phyloP scores from a whole-genome alignment of 129 eudicot genomes.

The Pseudognaphalium luteoalbum region DNA sequence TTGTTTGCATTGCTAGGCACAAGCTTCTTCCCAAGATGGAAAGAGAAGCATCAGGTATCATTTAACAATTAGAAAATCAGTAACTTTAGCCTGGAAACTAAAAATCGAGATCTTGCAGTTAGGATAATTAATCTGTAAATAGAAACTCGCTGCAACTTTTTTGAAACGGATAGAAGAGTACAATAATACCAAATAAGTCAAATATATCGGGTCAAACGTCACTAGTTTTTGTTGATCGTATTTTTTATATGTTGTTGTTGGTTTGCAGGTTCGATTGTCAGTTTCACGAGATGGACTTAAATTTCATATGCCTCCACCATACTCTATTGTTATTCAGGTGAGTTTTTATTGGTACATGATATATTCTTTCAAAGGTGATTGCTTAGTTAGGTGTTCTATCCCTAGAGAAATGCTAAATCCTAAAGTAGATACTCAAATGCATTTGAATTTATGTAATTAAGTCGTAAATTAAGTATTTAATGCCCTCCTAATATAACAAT shows the following conservation, averaged over 20 bases:
- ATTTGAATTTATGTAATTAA: not conserved
- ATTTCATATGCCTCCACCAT: slow-evolving; percentile 94
- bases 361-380: not conserved
- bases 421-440: not conserved
- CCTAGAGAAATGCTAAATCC: not conserved
- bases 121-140: not conserved
- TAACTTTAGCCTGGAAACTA: not conserved
- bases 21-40: slow-evolving; percentile 74
- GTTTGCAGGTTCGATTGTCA: slow-evolving; percentile 64
- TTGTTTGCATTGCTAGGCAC: slow-evolving; percentile 90
- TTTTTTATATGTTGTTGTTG: slow-evolving; percentile 6
- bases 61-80: slow-evolving; percentile 24
- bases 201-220: not conserved
- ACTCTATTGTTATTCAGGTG: slow-evolving; percentile 85
- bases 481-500: not conserved
- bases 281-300: slow-evolving; percentile 45
- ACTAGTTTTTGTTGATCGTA: not conserved
- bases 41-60: slow-evolving; percentile 84
- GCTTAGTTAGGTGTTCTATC: not conserved
- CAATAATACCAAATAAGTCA: not conserved
- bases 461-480: not conserved
- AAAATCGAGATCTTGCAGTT: not conserved
- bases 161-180: not conserved
- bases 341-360: not conserved
- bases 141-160: not conserved